These are phyloP conservation scores for Psilocybe sp. DNA, from an alignment of 768 basidiomycete species.

Conservation along the genomic window DNA sequence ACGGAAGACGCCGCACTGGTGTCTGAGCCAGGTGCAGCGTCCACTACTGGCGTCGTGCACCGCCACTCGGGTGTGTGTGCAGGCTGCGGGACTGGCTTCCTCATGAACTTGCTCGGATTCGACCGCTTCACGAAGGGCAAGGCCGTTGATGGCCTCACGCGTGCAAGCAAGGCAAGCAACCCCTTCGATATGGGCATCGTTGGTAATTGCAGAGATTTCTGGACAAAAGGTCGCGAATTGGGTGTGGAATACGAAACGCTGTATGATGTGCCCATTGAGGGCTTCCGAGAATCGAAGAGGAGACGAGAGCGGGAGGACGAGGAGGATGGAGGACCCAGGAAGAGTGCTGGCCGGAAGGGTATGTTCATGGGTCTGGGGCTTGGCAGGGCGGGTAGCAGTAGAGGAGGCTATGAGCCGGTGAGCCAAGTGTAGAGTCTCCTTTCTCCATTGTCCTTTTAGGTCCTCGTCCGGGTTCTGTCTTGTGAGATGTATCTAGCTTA, in stretches of 20 bases:
- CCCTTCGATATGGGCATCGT: slow-evolving; percentile 86
- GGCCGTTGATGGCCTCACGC: slow-evolving; percentile 81
- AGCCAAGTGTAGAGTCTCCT: slow-evolving; percentile 45
- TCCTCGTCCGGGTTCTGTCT: neutral
- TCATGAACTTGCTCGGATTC: slow-evolving; percentile 89
- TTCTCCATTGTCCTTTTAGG: neutral
- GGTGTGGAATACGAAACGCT: slow-evolving; percentile 88
- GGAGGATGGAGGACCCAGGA: slow-evolving; percentile 33
- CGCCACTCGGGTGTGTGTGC: slow-evolving; percentile 42
- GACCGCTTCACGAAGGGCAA: slow-evolving; percentile 93
- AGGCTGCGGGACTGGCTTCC: slow-evolving; percentile 58
- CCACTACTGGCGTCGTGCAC: slow-evolving; percentile 40
- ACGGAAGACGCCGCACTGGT: slow-evolving; percentile 43
- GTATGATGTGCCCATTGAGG: slow-evolving; percentile 88
- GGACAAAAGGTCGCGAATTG: slow-evolving; percentile 80
- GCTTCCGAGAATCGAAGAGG: slow-evolving; percentile 73
- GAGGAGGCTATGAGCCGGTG: slow-evolving; percentile 64
- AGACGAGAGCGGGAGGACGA: slow-evolving; percentile 59
- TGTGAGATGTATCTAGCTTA: too few species aligned
- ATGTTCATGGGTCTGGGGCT: slow-evolving; percentile 57
- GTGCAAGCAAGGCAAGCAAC: slow-evolving; percentile 75
- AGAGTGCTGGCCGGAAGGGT: slow-evolving; percentile 39
- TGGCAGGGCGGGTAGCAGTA: slow-evolving; percentile 46
- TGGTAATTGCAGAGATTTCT: slow-evolving; percentile 90
- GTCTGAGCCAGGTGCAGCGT: slow-evolving; percentile 17